A percentile compares a stretch with the other conserved stretches of the same genome.
These are phyloP conservation scores for Nothophoma quercina DNA, from an alignment of 2,329 filamentous ascomycete species.

Conservation along the genomic window DNA sequence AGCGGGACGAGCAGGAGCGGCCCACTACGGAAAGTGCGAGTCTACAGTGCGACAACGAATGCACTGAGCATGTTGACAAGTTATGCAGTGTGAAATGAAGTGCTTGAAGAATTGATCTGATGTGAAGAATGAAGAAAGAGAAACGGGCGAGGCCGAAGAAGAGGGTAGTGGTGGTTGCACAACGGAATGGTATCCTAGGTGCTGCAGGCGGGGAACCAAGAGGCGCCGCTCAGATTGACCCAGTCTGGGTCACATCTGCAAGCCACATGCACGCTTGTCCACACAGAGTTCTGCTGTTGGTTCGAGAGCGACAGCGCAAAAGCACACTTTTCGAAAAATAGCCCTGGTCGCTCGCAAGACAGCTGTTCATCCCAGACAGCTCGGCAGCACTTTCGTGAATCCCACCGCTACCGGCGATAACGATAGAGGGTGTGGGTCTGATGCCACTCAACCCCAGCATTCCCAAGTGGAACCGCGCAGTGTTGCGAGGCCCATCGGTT, in stretches of 20 bases:
- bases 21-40: slow-evolving; percentile 21
- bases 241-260: slow-evolving; percentile 38
- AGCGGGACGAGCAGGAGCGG: slow-evolving; percentile 15
- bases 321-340: slow-evolving; percentile 15
- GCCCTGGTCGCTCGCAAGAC: slow-evolving; percentile 10
- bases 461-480: slow-evolving; percentile 14
- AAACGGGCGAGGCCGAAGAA: slow-evolving; percentile 28
- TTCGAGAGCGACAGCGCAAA: slow-evolving; percentile 20
- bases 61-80: slow-evolving; percentile 28
- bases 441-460: slow-evolving; percentile 17
- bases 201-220: slow-evolving; percentile 34
- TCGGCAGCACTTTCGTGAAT: slow-evolving; percentile 1
- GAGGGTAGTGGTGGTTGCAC: slow-evolving; percentile 39
- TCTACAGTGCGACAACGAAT: slow-evolving; percentile 38
- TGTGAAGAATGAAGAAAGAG: slow-evolving; percentile 25
- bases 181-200: slow-evolving; percentile 40
- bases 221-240: slow-evolving; percentile 41
- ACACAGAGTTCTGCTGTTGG: slow-evolving; percentile 31
- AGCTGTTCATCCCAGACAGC: slow-evolving; percentile 15
- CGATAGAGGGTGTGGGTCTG: slow-evolving; percentile 22
- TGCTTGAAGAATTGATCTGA: slow-evolving; percentile 20
- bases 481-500: slow-evolving; percentile 15
- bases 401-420: slow-evolving; percentile 17
- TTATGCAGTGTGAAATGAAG: slow-evolving; percentile 13
- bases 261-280: slow-evolving; percentile 39